Conservation (phyloP, 495 filamentous ascomycete species). For the Beverwykella pulmonaria region DNA sequence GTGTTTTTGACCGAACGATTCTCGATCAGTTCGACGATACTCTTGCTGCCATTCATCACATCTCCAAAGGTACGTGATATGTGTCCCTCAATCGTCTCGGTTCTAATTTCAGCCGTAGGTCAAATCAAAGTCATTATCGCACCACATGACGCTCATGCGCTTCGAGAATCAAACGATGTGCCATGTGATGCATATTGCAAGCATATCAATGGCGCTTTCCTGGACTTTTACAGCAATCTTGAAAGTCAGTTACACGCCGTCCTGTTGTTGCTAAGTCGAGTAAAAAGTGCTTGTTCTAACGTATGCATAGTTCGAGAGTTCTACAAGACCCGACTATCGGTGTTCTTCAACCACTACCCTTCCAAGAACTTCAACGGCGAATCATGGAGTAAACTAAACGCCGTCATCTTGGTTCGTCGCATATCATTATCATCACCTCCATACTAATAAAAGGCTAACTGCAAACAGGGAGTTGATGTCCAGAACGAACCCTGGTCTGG, state of each 20-base stretch:
- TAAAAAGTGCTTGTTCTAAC: background rate
- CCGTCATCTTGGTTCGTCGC: slow-evolving; percentile 33
- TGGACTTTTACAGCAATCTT: slow-evolving; percentile 36
- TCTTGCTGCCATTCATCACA: slow-evolving; percentile 30
- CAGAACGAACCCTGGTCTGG: slow-evolving; percentile 37
- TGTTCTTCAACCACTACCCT: slow-evolving; percentile 29
- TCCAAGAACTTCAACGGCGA: slow-evolving; percentile 36
- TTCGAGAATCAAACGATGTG: slow-evolving; percentile 26
- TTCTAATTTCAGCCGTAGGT: slow-evolving; percentile 14
- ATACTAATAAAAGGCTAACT: slow-evolving; percentile 1
- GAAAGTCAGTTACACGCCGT: slow-evolving; percentile 6
- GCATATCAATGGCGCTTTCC: slow-evolving; percentile 22
- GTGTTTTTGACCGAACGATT: slow-evolving; percentile 25
- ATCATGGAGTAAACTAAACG: slow-evolving; percentile 27
- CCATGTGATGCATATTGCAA: slow-evolving; percentile 37
- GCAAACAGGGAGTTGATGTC: slow-evolving; percentile 33
- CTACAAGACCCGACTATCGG: slow-evolving; percentile 30
- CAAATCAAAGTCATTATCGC: slow-evolving; percentile 37
- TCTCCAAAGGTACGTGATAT: slow-evolving; percentile 30
- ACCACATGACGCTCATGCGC: slow-evolving; percentile 35
- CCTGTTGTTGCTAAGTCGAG: no score
- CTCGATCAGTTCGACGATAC: slow-evolving; percentile 34
- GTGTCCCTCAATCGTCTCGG: background rate
- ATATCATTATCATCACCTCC: background rate
- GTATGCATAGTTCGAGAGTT: slow-evolving; percentile 10